Percentiles rank a stretch among this genome's conserved stretches.
These are phyloP conservation scores for Verticillium tricorpus DNA, from an alignment of 2,329 filamentous ascomycete genomes.

Conservation along the genomic window DNA sequence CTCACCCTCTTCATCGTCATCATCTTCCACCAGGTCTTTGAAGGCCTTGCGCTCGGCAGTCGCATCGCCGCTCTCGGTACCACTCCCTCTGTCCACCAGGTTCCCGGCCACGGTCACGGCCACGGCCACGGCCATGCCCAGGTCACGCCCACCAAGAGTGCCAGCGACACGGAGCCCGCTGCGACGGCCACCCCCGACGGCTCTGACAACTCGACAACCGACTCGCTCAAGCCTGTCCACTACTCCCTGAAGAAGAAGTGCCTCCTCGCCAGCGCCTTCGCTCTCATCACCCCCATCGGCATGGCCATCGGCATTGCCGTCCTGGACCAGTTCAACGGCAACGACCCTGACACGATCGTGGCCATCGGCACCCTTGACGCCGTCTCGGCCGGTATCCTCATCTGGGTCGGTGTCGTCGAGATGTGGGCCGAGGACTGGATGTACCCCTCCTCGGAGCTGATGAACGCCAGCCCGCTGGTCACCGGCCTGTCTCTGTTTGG, in stretches of 20 bases:
- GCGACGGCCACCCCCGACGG: neutral
- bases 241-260: conserved; percentile 47
- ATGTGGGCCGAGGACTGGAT: conserved; percentile 78
- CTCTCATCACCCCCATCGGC: conserved; percentile 69
- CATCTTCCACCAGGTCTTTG: conserved; percentile 75
- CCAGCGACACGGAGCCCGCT: neutral
- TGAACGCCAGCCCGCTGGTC: conserved; percentile 41
- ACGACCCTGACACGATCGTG: conserved; percentile 62
- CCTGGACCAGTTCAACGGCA: conserved; percentile 67
- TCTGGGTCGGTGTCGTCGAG: conserved; percentile 78
- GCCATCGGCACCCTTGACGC: conserved; percentile 72
- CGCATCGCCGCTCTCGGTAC: conserved; percentile 59
- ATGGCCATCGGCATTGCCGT: conserved; percentile 79
- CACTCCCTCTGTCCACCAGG: conserved; percentile 1
- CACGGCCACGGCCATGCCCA: conserved; percentile 2
- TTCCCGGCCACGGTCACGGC: conserved; percentile 13
- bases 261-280: conserved; percentile 58
- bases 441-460: conserved; percentile 45
- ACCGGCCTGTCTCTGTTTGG: conserved; percentile 46
- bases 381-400: conserved; percentile 67
- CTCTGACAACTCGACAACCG: neutral
- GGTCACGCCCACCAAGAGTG: conserved; percentile 6
- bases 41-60: conserved; percentile 69
- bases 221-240: conserved; percentile 4
- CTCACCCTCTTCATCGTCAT: conserved; percentile 61